Conservation (phyloP, 2,329 filamentous ascomycete genomes). For the Pyricularia grisea region DNA sequence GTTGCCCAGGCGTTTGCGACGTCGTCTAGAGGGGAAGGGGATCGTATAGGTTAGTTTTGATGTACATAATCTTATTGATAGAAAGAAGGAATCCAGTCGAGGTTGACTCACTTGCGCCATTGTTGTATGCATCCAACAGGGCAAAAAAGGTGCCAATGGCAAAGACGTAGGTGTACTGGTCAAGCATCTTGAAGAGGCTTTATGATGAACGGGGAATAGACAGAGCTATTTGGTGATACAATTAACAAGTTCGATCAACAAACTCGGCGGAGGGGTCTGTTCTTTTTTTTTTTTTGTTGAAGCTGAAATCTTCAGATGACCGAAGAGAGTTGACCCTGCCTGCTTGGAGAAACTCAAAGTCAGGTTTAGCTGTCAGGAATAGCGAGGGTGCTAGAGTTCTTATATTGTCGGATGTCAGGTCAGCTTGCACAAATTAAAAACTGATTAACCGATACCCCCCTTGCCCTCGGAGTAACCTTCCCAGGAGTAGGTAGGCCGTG, state of each 20-base stretch:
- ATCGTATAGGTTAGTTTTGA: background rate
- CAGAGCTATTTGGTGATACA: background rate
- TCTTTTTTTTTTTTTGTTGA: background rate
- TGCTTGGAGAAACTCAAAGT: background rate
- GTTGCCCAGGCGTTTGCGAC: slow-evolving; percentile 80
- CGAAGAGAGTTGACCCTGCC: background rate
- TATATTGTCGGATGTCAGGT: background rate
- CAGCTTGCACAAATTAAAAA: background rate
- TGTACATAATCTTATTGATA: background rate
- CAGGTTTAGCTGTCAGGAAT: background rate
- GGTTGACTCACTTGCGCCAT: slow-evolving; percentile 55
- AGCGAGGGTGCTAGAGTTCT: background rate
- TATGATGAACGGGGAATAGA: background rate
- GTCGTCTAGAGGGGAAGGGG: slow-evolving; percentile 48
- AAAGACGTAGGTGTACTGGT: slow-evolving; percentile 62
- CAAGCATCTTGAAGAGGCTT: slow-evolving; percentile 41
- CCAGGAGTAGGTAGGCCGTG: too few species aligned
- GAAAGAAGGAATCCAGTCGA: slow-evolving; percentile 2
- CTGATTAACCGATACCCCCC: background rate
- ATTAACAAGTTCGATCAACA: background rate
- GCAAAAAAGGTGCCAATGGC: slow-evolving; percentile 69
- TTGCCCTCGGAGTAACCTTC: too few species aligned
- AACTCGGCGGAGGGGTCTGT: background rate
- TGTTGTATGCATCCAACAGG: slow-evolving; percentile 69
- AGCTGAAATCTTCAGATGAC: background rate